phyloP scores from a whole-genome alignment of 1,284 basidiomycete species.

The Microbotryum violaceum region DNA sequence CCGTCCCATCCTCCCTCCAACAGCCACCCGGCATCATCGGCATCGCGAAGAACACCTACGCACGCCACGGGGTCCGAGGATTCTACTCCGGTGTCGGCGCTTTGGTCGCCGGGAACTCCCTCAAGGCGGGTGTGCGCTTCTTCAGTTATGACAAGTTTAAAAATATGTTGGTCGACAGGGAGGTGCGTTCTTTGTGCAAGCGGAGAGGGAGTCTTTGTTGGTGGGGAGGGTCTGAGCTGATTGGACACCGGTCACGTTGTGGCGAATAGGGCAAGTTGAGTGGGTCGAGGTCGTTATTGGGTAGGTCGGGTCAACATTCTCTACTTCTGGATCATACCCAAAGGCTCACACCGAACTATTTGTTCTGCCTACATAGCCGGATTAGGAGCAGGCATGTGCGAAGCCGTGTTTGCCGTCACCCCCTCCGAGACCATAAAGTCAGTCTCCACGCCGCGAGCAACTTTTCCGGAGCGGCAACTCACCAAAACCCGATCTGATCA shows the following conservation, averaged over 20 bases:
- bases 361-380: slow-evolving; percentile 54
- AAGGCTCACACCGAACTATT: slow-evolving; percentile 4
- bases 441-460: slow-evolving; percentile 34
- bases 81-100: slow-evolving; percentile 48
- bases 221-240: neutral
- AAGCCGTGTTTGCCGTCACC: slow-evolving; percentile 90
- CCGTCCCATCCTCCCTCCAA: neutral
- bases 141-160: slow-evolving; percentile 94
- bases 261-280: slow-evolving; percentile 72
- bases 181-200: slow-evolving; percentile 49
- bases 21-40: slow-evolving; percentile 40
- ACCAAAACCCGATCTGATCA: neutral
- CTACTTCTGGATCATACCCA: slow-evolving; percentile 1
- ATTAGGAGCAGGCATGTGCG: slow-evolving; percentile 86
- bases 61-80: slow-evolving; percentile 38
- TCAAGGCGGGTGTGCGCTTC: slow-evolving; percentile 91
- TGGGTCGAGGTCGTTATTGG: slow-evolving; percentile 71
- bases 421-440: slow-evolving; percentile 98
- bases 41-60: slow-evolving; percentile 40
- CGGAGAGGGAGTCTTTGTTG: too few relatives aligned
- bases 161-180: slow-evolving; percentile 64
- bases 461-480: neutral
- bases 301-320: slow-evolving; percentile 45
- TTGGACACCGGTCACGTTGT: neutral
- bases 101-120: slow-evolving; percentile 77